Base-by-base conservation (phyloP, 2,329 filamentous ascomycete genomes). In the Trichoderma gracile region DNA sequence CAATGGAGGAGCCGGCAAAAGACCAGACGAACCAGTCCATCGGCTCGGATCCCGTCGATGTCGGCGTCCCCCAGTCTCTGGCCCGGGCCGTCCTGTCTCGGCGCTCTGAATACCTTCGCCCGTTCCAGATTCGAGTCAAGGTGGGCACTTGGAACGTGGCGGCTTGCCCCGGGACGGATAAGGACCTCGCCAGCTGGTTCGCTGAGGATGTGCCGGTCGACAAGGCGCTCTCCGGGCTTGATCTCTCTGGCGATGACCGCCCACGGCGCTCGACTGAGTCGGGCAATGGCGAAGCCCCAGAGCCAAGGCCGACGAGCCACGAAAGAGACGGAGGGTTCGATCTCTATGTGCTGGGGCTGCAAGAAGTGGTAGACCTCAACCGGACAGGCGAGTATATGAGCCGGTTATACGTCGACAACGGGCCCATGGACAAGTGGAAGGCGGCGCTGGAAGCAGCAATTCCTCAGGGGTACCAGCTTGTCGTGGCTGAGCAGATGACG, bases 101-200 rank as follows among this genome's bases (percentile, higher is more conserved):
- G 61, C 86, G 88, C 71, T 79, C 85, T 55, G 93, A 98, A 75
- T 99, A 93, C 75, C 89, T 90, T 27, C 86, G 88, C 43, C 85
- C 88, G 49, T 88, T 88, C 74, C 84, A 84, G 57, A 86, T 97
- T 70, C 89, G 88, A 68, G 85, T 99, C 76, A 97, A 97, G 78
- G 84, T 99, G 58, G 95, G 94, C 47, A 90, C 91, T 0, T 99
- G 95, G 95, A 99, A 99, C 77, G 92, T 97, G 17, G 95, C 93
- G 4, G 88, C 89, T 1, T 88, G 90, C 68, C 87, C 91, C 14
- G 92, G 91, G 25, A 93, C 92, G 0, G 93, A 97, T 75, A 91
- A 92, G 69, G 95, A 98, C 73, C 79, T 99, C 5, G 90, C 87
- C 8, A 86, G 85, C 38, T 99, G 95, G 95, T 97, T 99, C 74